Conservation (phyloP, 495 filamentous ascomycete species). For the Bacidia rubella region DNA sequence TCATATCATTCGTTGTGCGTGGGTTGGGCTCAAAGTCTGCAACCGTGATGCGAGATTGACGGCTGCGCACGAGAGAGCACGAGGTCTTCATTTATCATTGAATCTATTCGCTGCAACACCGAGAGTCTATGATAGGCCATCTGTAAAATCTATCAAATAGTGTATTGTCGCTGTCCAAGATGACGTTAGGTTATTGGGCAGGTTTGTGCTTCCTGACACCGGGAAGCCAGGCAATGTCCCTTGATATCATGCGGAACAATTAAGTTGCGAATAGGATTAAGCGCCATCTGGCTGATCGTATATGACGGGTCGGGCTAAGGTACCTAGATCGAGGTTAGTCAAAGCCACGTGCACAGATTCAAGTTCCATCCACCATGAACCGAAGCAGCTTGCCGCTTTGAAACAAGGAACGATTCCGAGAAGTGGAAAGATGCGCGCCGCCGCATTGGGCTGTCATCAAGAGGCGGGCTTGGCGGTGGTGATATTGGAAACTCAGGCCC, state of each 20-base stretch:
- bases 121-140: too few species aligned
- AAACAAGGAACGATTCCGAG: slow-evolving; percentile 9
- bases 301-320: slow-evolving; percentile 10
- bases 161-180: too few species aligned
- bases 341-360: slow-evolving; percentile 1
- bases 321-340: slow-evolving; percentile 7
- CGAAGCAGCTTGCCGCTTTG: slow-evolving; percentile 12
- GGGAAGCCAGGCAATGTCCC: too few species aligned
- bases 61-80: neutral
- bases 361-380: slow-evolving; percentile 8
- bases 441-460: neutral
- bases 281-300: slow-evolving; percentile 11
- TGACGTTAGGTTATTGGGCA: too few species aligned
- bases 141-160: too few species aligned
- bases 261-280: neutral
- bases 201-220: too few species aligned
- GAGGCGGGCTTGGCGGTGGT: slow-evolving; percentile 10
- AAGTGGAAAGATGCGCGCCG: slow-evolving; percentile 6
- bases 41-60: neutral
- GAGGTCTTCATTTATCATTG: neutral
- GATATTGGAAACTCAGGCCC: slow-evolving; percentile 1
- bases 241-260: too few species aligned
- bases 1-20: neutral
- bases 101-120: neutral
- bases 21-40: neutral